Conservation (phyloP, 1,139 yeast species). For the Blastobotrys serpentis region DNA sequence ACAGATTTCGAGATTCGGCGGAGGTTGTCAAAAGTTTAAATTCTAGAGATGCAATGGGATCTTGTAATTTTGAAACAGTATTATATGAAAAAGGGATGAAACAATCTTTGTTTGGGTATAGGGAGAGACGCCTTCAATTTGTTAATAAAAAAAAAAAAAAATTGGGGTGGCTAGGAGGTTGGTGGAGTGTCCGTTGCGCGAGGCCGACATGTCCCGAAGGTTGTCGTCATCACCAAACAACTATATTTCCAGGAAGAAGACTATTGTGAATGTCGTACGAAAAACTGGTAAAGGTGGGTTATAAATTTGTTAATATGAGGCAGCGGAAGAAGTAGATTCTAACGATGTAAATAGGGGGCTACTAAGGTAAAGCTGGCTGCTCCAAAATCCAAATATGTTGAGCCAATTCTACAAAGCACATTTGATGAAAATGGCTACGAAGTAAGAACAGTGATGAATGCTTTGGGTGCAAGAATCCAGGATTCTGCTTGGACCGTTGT, state of each 20-base stretch:
- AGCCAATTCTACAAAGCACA: slow-evolving; percentile 85
- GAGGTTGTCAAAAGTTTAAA: no score
- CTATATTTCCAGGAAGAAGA: no score
- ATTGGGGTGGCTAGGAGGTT: background rate
- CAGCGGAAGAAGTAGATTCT: background rate
- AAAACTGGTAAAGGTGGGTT: slow-evolving; percentile 55
- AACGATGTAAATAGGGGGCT: slow-evolving; percentile 48
- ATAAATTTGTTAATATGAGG: background rate
- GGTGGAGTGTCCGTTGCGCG: background rate
- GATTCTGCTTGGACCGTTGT: slow-evolving; percentile 86
- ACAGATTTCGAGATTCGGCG: background rate
- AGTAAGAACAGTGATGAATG: slow-evolving; percentile 65
- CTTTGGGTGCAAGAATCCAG: slow-evolving; percentile 58
- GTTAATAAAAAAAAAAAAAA: background rate
- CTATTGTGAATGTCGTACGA: slow-evolving; percentile 33
- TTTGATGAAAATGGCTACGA: slow-evolving; percentile 51
- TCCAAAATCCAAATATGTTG: slow-evolving; percentile 92
- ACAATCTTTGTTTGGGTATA: background rate
- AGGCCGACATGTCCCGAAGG: background rate
- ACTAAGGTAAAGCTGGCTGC: slow-evolving; percentile 89
- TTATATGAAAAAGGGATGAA: slow-evolving; percentile 1
- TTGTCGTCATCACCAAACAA: background rate
- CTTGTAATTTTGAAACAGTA: no score
- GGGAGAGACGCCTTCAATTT: background rate
- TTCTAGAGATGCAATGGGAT: no score